These are phyloP conservation scores for Hericium alpestre DNA, from an alignment of 768 basidiomycete species.

Conservation along the genomic window DNA sequence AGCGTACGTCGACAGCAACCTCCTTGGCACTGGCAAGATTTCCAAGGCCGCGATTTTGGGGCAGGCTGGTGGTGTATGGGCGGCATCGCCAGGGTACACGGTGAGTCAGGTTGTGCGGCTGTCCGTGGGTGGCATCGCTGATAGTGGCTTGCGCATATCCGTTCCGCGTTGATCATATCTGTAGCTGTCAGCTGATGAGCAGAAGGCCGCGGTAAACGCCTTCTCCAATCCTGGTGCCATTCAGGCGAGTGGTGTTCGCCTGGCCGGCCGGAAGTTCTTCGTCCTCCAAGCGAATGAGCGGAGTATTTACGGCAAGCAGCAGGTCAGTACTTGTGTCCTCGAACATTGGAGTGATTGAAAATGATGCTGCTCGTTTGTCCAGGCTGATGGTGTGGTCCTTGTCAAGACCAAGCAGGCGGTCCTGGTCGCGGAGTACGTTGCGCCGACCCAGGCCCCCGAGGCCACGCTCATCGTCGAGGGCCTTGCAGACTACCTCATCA, in stretches of 20 bases:
- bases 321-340: constrained; percentile 33
- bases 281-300: constrained; percentile 37
- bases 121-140: background rate
- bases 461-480: constrained; percentile 52
- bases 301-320: constrained; percentile 69
- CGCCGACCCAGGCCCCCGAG: constrained; percentile 58
- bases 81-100: constrained; percentile 43
- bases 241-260: constrained; percentile 50
- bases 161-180: background rate
- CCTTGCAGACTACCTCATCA: constrained; percentile 72
- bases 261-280: constrained; percentile 71
- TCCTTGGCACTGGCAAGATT: constrained; percentile 66
- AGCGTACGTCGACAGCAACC: constrained; percentile 79
- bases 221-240: constrained; percentile 31
- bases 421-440: constrained; percentile 64
- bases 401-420: constrained; percentile 83
- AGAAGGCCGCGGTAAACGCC: constrained; percentile 41
- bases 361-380: background rate
- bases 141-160: background rate
- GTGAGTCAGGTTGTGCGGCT: constrained; percentile 28
- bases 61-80: constrained; percentile 70
- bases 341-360: background rate
- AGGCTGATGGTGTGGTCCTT: constrained; percentile 66
- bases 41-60: constrained; percentile 72
- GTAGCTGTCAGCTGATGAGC: constrained; percentile 58